Base-by-base conservation (phyloP, 768 basidiomycete species). In the Xerocomus brunneocitrinus region DNA sequence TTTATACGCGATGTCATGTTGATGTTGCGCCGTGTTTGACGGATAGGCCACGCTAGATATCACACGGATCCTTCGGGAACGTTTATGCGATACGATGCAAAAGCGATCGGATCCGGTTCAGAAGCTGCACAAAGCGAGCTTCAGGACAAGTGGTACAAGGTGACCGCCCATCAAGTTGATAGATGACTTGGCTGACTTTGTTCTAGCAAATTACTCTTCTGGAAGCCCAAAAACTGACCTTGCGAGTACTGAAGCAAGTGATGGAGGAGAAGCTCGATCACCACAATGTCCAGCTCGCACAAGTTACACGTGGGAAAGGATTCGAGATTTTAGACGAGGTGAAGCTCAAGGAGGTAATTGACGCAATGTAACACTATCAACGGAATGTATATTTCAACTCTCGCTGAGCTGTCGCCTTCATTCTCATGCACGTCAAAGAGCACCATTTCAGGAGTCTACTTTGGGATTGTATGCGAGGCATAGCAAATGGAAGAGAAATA, bases 241-340 rank as follows among this genome's bases (percentile, higher is more conserved):
- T 98, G 49, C 85, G 83, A 58, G 91, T 98, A 43, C 76, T 98
- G 57, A 98, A 99, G 75, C 94, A 98, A 74, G 97, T 98, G 41
- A 99, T 98, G 97, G 97, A 98, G 71, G 97, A 98, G 75, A 98
- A 97, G 70, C 81, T 99, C 40, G 95, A 98, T 72, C 91, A 97
- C 62, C 95, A 98, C 75, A 98, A 99, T 62, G 95, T 98, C 25
- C 95, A 98, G 71, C 78, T 99, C 13, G 94, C 95, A 49, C 93
- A 95, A 79, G 95, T 98, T n/a, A 95, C 92, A 52, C 70, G 73
- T 43, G 77, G 72, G 40, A 82, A 79, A 51, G 95, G 95, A n/a
- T 98, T 95, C 67, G 81, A 91, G 71, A 97, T 98, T 60, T 68
- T 98, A 57, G 78, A 85, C 59, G 92, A 95, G 71, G 79, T 77